Evolutionary conservation across 148 eudicot genomes (phyloP).

Genomic region (Rheum nobile): DNA sequence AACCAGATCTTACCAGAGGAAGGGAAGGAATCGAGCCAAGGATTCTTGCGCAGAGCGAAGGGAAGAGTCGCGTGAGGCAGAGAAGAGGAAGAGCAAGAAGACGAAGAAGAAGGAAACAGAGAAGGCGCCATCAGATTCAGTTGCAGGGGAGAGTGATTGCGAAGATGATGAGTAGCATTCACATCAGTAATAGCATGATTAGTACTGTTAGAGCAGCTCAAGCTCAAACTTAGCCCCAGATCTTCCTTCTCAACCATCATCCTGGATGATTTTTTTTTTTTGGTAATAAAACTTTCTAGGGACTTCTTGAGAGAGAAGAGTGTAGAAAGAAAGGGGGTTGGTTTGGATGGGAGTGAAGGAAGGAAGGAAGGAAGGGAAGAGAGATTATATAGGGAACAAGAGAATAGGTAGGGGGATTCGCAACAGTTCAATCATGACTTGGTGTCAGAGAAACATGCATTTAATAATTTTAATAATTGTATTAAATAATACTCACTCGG

Average conservation of each 20-base stretch:
- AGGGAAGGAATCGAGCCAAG: not conserved
- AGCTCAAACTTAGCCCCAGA: slow-evolving; percentile 3
- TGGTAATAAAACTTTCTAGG: not conserved
- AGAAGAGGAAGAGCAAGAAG: not conserved
- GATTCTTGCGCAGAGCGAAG: not conserved
- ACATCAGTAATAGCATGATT: not conserved
- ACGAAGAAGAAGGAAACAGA: not conserved
- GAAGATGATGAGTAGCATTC: not conserved
- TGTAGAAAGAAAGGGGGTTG: not conserved
- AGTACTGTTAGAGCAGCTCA: not conserved
- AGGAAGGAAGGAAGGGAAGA: not conserved
- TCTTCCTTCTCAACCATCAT: slow-evolving; percentile 6
- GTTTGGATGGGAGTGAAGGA: not conserved
- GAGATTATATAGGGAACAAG: not conserved
- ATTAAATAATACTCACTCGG: not conserved
- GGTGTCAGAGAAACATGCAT: slow-evolving; percentile 10
- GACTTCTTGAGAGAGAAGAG: not conserved
- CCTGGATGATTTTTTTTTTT: not conserved
- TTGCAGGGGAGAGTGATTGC: not conserved
- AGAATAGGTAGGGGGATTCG: not conserved
- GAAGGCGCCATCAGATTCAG: slow-evolving; percentile 10
- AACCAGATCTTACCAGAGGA: not conserved
- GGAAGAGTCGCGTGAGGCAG: not conserved
- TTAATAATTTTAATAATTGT: not conserved
- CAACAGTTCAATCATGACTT: slow-evolving; percentile 10